Conservation (phyloP, 2,329 filamentous ascomycete species). For the Ciborinia camelliae region DNA sequence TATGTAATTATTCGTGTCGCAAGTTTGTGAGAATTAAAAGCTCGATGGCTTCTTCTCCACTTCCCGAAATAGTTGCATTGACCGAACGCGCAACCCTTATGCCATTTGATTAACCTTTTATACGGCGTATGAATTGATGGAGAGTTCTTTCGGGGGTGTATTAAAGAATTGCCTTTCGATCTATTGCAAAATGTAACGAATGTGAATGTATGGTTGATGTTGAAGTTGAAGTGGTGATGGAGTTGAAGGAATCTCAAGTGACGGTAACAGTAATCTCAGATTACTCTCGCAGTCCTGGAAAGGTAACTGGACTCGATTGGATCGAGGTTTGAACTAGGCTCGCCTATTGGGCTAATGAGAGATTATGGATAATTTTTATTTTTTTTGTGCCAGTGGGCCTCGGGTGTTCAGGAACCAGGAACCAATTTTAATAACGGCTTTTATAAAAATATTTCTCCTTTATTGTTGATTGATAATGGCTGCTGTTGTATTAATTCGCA, state of each 20-base stretch:
- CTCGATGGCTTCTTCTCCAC: constrained; percentile 24
- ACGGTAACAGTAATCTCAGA: constrained; percentile 8
- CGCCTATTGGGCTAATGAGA: constrained; percentile 12
- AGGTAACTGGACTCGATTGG: background rate
- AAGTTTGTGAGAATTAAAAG: constrained; percentile 21
- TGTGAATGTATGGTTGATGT: constrained; percentile 13
- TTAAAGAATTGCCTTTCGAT: background rate
- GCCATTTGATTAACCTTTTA: constrained; percentile 20
- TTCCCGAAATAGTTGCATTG: constrained; percentile 20
- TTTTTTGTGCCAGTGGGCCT: constrained; percentile 1
- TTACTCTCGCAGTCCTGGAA: background rate
- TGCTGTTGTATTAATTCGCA: too few relatives aligned
- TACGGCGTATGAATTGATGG: background rate
- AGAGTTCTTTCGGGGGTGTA: background rate
- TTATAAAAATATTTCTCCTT: background rate
- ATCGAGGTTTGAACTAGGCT: constrained; percentile 5
- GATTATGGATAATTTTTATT: constrained; percentile 1
- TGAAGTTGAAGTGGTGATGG: constrained; percentile 2
- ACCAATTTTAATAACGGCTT: constrained; percentile 12
- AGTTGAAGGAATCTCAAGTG: constrained; percentile 5
- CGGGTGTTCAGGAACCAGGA: constrained; percentile 14
- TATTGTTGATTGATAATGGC: background rate
- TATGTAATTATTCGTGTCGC: constrained; percentile 20
- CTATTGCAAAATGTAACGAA: constrained; percentile 10
- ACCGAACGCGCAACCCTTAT: constrained; percentile 11